Evolutionary conservation across 2,329 filamentous ascomycete genomes (phyloP).

Genomic region (Davidsoniella australis): DNA sequence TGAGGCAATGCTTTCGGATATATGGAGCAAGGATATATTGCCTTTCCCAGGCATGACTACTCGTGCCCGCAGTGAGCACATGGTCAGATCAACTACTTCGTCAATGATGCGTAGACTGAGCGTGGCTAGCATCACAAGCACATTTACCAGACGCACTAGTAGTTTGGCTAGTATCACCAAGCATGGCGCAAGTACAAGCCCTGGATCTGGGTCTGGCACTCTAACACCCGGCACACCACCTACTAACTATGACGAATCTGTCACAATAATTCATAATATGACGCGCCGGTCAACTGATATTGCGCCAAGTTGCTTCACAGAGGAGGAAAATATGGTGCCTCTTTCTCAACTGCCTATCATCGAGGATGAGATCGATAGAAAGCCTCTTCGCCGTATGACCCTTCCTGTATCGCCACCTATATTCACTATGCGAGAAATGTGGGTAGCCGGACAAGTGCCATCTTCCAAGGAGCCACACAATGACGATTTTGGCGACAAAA

Average conservation of each 20-base stretch:
- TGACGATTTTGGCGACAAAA: slow-evolving; percentile 4
- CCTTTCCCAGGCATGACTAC: slow-evolving; percentile 69
- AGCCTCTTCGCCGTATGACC: slow-evolving; percentile 11
- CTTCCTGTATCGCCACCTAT: slow-evolving; percentile 9
- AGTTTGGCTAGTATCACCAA: slow-evolving; percentile 29
- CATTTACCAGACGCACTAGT: slow-evolving; percentile 55
- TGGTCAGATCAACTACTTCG: slow-evolving; percentile 63
- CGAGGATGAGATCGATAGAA: slow-evolving; percentile 10
- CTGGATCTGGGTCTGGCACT: slow-evolving; percentile 2
- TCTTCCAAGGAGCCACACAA: too few relatives aligned
- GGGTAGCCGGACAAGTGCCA: slow-evolving; percentile 8
- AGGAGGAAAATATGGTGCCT: neutral
- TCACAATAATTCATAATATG: slow-evolving; percentile 9
- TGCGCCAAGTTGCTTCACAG: slow-evolving; percentile 2
- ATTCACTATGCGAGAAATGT: slow-evolving; percentile 11
- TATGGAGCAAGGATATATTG: slow-evolving; percentile 68
- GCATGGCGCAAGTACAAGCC: slow-evolving; percentile 4
- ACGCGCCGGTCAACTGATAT: slow-evolving; percentile 10
- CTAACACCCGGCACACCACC: slow-evolving; percentile 6
- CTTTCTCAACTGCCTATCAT: slow-evolving; percentile 9
- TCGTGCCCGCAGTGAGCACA: slow-evolving; percentile 47
- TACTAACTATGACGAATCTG: slow-evolving; percentile 8
- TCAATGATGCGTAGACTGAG: slow-evolving; percentile 80
- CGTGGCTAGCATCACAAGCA: slow-evolving; percentile 59
- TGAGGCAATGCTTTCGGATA: slow-evolving; percentile 55